phyloP scores from a whole-genome alignment of 1,284 basidiomycete genomes.

The Cystobasidiaceae sp. region DNA sequence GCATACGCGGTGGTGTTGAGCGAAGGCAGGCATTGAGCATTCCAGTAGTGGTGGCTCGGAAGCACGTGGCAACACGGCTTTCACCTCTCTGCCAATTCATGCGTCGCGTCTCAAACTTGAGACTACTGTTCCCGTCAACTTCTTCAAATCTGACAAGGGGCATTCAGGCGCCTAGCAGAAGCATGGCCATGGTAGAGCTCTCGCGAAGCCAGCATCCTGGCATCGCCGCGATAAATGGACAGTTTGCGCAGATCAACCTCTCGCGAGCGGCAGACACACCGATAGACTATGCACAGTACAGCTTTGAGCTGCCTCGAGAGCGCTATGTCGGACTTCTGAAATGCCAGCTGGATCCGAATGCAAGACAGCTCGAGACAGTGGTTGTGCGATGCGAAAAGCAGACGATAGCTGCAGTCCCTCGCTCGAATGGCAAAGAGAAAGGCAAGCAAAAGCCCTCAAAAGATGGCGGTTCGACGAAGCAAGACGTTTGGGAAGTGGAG shows the following conservation, averaged over 20 bases:
- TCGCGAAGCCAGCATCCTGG: neutral
- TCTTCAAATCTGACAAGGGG: too few species aligned
- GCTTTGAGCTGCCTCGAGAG: conserved; percentile 35
- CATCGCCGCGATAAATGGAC: neutral
- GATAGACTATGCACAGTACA: conserved; percentile 32
- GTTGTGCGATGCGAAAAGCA: conserved; percentile 36
- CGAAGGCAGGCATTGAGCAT: neutral
- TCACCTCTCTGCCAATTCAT: too few species aligned
- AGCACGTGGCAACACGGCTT: too few species aligned
- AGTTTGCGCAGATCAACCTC: conserved; percentile 20
- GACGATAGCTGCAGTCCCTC: conserved; percentile 4
- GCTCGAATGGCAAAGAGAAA: conserved; percentile 32
- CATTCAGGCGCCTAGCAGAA: too few species aligned
- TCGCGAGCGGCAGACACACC: conserved; percentile 24
- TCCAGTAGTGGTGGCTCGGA: neutral
- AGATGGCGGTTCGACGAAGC: neutral
- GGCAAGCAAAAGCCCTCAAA: conserved; percentile 12
- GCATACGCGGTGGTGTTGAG: too few species aligned
- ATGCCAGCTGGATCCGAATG: conserved; percentile 39
- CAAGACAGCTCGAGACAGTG: conserved; percentile 30
- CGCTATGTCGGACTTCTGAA: conserved; percentile 40
- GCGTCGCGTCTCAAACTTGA: too few species aligned
- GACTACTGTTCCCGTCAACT: too few species aligned
- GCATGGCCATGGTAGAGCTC: neutral
- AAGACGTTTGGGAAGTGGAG: conserved; percentile 51